Percentiles rank a stretch among this genome's conserved stretches.
These are phyloP conservation scores for Debaryomyces udenii DNA, from an alignment of 1,139 yeast genomes.

Conservation along the genomic window DNA sequence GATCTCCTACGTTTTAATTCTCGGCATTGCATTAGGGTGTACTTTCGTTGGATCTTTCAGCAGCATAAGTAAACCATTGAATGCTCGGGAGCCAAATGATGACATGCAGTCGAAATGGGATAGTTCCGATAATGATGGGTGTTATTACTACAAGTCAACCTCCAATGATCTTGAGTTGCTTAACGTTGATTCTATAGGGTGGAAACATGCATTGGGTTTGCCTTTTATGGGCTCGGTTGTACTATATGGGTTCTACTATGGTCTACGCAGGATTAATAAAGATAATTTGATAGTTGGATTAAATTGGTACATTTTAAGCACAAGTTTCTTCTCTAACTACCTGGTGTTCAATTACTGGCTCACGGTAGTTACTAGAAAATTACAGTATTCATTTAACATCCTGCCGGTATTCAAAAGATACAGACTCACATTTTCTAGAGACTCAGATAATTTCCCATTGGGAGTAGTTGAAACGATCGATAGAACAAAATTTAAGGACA, in stretches of 20 bases:
- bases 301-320: conserved; percentile 32
- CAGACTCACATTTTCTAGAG: conserved; percentile 22
- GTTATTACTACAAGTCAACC: conserved; percentile 20
- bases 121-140: conserved; percentile 46
- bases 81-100: conserved; percentile 44
- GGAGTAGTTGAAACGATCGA: conserved; percentile 24
- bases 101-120: conserved; percentile 41
- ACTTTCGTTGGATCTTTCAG: conserved; percentile 43
- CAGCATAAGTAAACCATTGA: conserved; percentile 45
- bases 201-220: conserved; percentile 33
- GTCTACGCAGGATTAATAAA: conserved; percentile 30
- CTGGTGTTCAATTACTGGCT: conserved; percentile 23
- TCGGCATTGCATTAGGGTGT: conserved; percentile 29
- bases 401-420: conserved; percentile 22
- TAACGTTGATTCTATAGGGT: conserved; percentile 15
- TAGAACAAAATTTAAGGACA: conserved; percentile 14
- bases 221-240: conserved; percentile 44
- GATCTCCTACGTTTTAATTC: conserved; percentile 12
- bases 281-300: conserved; percentile 30
- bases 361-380: conserved; percentile 23
- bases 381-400: conserved; percentile 18
- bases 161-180: conserved; percentile 21
- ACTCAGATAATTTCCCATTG: conserved; percentile 24
- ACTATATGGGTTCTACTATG: conserved; percentile 39
- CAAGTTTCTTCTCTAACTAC: conserved; percentile 28